Evolutionary conservation across 2,329 filamentous ascomycete species (phyloP).

Genomic region (Cadophora sp.): DNA sequence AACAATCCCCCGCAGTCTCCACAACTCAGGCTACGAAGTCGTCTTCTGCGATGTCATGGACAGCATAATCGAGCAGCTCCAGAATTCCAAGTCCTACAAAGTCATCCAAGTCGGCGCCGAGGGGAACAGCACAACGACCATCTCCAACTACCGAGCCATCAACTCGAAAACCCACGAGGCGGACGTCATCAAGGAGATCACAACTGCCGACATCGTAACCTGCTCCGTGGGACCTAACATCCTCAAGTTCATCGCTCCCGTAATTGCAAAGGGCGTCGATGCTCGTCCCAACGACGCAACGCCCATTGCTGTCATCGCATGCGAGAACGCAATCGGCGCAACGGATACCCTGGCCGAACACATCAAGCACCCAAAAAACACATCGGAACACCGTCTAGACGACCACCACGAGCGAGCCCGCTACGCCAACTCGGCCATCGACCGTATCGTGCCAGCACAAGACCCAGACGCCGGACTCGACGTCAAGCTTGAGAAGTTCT

Average conservation of each 20-base stretch:
- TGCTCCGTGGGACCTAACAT: slow-evolving; percentile 97
- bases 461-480: slow-evolving; percentile 80
- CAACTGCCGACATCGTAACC: slow-evolving; percentile 87
- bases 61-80: slow-evolving; percentile 78
- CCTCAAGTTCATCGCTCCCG: slow-evolving; percentile 93
- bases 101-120: slow-evolving; percentile 92
- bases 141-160: slow-evolving; percentile 96
- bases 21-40: slow-evolving; percentile 94
- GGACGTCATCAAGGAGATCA: slow-evolving; percentile 84
- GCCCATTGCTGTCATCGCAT: slow-evolving; percentile 91
- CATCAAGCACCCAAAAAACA: slow-evolving; percentile 79
- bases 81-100: slow-evolving; percentile 78
- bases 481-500: slow-evolving; percentile 97
- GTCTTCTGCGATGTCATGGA: slow-evolving; percentile 96
- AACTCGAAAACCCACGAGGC: slow-evolving; percentile 88
- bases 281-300: slow-evolving; percentile 66
- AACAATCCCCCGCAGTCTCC: slow-evolving; percentile 57
- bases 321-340: slow-evolving; percentile 96
- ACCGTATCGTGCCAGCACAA: slow-evolving; percentile 96
- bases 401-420: slow-evolving; percentile 77
- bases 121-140: slow-evolving; percentile 79
- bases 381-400: slow-evolving; percentile 69
- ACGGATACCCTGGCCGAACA: slow-evolving; percentile 85
- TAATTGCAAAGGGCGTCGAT: slow-evolving; percentile 93
- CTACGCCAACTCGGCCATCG: slow-evolving; percentile 97